These are phyloP conservation scores for Globisporangium barbulae DNA, from an alignment of 352 stramenopile species.

Conservation along the genomic window DNA sequence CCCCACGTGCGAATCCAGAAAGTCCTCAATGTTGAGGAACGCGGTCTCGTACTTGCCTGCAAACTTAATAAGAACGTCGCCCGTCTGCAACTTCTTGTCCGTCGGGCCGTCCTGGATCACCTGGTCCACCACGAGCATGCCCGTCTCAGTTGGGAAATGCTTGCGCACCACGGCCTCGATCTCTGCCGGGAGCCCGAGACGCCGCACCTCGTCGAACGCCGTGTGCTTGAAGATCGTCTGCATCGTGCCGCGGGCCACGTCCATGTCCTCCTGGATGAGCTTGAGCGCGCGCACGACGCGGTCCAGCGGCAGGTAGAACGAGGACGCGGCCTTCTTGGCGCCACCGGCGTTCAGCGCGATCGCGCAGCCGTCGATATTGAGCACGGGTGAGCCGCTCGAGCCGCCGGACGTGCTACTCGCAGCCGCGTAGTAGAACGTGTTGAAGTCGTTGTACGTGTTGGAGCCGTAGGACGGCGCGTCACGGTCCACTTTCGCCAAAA, in stretches of 20 bases:
- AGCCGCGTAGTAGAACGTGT: conserved; percentile 91
- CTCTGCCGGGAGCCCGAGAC: conserved; percentile 65
- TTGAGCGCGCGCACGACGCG: conserved; percentile 78
- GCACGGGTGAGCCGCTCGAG: conserved; percentile 86
- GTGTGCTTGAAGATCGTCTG: conserved; percentile 89
- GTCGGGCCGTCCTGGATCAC: conserved; percentile 80
- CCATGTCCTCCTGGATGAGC: conserved; percentile 51
- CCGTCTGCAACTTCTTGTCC: conserved; percentile 69
- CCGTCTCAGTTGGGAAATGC: conserved; percentile 77
- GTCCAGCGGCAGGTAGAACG: conserved; percentile 89
- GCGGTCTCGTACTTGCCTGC: conserved; percentile 68
- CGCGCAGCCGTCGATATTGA: conserved; percentile 85
- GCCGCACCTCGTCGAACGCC: conserved; percentile 86
- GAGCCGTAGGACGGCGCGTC: conserved; percentile 88
- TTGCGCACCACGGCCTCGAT: conserved; percentile 71
- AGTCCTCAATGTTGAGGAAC: conserved; percentile 82
- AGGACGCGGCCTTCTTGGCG: conserved; percentile 83
- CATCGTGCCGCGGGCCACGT: conserved; percentile 72
- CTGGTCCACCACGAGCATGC: conserved; percentile 89
- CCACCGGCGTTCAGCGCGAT: conserved; percentile 91
- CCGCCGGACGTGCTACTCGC: conserved; percentile 86
- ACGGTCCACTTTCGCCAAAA: conserved; percentile 89
- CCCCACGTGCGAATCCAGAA: conserved; percentile 68
- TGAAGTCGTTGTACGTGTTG: conserved; percentile 90
- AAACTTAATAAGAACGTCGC: conserved; percentile 87